These are phyloP conservation scores for Artemisia annua DNA, from an alignment of 129 eudicot genomes.

Conservation along the genomic window DNA sequence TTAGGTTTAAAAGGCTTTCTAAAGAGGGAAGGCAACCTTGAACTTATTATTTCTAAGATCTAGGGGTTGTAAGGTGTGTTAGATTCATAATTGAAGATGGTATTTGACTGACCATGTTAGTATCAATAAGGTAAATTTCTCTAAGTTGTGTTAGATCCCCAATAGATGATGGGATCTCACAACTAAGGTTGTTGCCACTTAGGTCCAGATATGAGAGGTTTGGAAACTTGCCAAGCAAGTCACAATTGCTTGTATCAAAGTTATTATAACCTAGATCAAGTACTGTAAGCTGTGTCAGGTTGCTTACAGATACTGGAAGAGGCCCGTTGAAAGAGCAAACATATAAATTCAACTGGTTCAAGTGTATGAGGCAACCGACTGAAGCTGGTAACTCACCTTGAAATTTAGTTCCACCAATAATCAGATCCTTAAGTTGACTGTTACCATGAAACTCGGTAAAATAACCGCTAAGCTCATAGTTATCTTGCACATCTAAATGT, in stretches of 20 bases:
- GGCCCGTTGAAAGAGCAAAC: conserved; percentile 6
- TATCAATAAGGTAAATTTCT: background rate
- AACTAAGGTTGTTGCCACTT: background rate
- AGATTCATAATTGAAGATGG: conserved; percentile 23
- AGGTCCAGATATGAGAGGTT: conserved; percentile 10
- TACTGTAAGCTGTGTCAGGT: conserved; percentile 36
- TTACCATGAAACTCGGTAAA: conserved; percentile 25
- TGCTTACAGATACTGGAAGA: conserved; percentile 28
- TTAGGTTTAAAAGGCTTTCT: conserved; percentile 16
- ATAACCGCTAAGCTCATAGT: conserved; percentile 14
- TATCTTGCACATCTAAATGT: background rate
- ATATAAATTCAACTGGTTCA: background rate
- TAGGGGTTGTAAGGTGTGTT: conserved; percentile 17
- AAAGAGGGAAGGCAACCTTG: conserved; percentile 16
- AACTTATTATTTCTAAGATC: background rate
- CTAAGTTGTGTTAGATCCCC: conserved; percentile 22
- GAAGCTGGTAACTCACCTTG: conserved; percentile 37
- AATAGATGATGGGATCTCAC: conserved; percentile 22
- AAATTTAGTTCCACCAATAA: conserved; percentile 17
- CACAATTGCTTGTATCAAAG: conserved; percentile 6
- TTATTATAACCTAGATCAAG: no score
- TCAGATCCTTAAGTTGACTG: conserved; percentile 18
- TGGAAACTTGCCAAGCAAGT: conserved; percentile 15
- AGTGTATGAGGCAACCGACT: conserved; percentile 23
- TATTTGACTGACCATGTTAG: conserved; percentile 18